Evolutionary conservation across 2,329 filamentous ascomycete genomes (phyloP).

Genomic region (Cadophora malorum): DNA sequence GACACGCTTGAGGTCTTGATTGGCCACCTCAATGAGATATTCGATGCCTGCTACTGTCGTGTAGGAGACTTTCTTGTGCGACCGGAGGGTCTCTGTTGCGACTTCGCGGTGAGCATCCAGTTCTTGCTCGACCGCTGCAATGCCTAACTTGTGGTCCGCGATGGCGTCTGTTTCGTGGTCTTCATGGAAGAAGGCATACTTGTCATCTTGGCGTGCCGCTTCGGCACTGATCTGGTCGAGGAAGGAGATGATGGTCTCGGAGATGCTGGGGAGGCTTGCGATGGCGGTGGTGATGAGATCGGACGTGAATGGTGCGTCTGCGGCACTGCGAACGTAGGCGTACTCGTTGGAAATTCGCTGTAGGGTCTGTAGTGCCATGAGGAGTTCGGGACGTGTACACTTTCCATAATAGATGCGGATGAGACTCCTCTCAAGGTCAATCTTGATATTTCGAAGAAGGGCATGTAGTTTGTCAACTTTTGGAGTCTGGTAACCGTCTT

Average conservation of each 20-base stretch:
- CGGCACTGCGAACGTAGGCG: slow-evolving; percentile 65
- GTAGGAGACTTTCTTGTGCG: slow-evolving; percentile 73
- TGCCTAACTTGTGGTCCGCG: slow-evolving; percentile 85
- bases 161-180: slow-evolving; percentile 89
- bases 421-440: slow-evolving; percentile 89
- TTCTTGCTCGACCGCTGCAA: slow-evolving; percentile 90
- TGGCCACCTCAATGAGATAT: slow-evolving; percentile 91
- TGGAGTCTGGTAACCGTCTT: slow-evolving; percentile 68
- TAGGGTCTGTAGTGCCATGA: slow-evolving; percentile 83
- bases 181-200: slow-evolving; percentile 91
- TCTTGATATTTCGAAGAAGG: slow-evolving; percentile 73
- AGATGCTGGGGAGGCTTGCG: slow-evolving; percentile 76
- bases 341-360: slow-evolving; percentile 84
- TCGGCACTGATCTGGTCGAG: slow-evolving; percentile 85
- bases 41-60: slow-evolving; percentile 89
- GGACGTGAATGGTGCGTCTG: slow-evolving; percentile 76
- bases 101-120: slow-evolving; percentile 76
- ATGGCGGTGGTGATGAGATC: slow-evolving; percentile 74
- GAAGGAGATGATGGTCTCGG: slow-evolving; percentile 73
- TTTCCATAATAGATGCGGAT: slow-evolving; percentile 98
- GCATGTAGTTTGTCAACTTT: slow-evolving; percentile 76
- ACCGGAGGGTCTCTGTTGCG: slow-evolving; percentile 70
- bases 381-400: slow-evolving; percentile 86
- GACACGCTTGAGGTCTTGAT: slow-evolving; percentile 80
- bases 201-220: slow-evolving; percentile 86